Percentiles rank a stretch among this genome's conserved stretches.
Conservation (phyloP, 2,329 filamentous ascomycete genomes). For the Neonectria hederae region DNA sequence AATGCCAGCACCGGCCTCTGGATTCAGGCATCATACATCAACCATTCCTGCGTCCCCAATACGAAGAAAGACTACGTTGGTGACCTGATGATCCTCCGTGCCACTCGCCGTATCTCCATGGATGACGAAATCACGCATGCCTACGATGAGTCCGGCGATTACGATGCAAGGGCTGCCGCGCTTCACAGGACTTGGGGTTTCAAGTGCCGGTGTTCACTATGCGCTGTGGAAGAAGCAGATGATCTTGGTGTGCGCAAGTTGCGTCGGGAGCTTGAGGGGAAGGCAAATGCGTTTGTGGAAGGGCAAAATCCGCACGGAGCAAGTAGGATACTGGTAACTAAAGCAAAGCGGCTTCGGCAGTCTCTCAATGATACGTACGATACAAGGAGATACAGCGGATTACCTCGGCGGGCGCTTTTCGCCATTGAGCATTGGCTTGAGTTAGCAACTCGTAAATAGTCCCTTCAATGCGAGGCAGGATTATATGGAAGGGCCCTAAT, state of each 20-base stretch:
- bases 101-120: constrained; percentile 42
- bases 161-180: constrained; percentile 31
- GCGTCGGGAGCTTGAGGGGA: constrained; percentile 33
- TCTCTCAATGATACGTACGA: constrained; percentile 44
- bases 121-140: constrained; percentile 48
- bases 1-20: constrained; percentile 52
- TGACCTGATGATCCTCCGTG: constrained; percentile 52
- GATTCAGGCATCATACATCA: constrained; percentile 52
- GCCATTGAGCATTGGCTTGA: constrained; percentile 45
- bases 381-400: constrained; percentile 33
- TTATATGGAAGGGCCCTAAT: too few relatives aligned
- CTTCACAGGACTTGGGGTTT: constrained; percentile 50
- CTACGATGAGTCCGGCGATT: constrained; percentile 45
- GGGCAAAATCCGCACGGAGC: constrained; percentile 15
- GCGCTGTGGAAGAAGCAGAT: constrained; percentile 44
- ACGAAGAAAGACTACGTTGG: constrained; percentile 49
- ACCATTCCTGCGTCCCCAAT: constrained; percentile 54
- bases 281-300: constrained; percentile 34
- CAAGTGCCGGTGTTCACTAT: constrained; percentile 49
- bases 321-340: constrained; percentile 33
- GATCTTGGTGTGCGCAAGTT: constrained; percentile 22
- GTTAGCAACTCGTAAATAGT: not conserved
- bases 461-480: not conserved
- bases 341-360: constrained; percentile 37
- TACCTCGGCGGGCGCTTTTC: constrained; percentile 37